Evolutionary conservation across 164 flowering plant genomes (phyloP).

Genomic region (Euptelea pleiosperma): DNA sequence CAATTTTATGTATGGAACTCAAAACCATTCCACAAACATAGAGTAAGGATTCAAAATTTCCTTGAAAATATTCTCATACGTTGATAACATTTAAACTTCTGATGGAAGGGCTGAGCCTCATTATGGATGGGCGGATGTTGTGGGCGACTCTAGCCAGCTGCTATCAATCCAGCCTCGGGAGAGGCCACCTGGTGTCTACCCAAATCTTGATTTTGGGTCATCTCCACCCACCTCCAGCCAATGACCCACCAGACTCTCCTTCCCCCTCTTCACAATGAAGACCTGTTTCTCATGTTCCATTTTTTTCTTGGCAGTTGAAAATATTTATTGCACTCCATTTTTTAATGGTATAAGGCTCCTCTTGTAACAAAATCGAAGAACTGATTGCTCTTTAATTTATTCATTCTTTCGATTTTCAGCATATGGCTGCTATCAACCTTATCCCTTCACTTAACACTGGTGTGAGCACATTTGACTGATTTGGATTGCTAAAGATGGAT

Average conservation of each 20-base stretch:
- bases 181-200: slow-evolving; percentile 84
- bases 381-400: slow-evolving; percentile 25
- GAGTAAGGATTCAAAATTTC: background rate
- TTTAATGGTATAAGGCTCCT: slow-evolving; percentile 9
- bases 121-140: slow-evolving; percentile 99
- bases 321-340: slow-evolving; percentile 11
- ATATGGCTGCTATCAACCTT: background rate
- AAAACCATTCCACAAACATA: background rate
- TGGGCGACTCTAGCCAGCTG: slow-evolving; percentile 89
- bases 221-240: slow-evolving; percentile 36
- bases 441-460: background rate
- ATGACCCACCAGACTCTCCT: slow-evolving; percentile 33
- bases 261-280: slow-evolving; percentile 25
- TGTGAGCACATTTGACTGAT: too few species aligned
- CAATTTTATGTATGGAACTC: background rate
- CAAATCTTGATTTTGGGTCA: slow-evolving; percentile 63
- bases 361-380: slow-evolving; percentile 15
- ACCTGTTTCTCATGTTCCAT: background rate
- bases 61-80: background rate
- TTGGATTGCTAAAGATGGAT: too few species aligned
- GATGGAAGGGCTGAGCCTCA: slow-evolving; percentile 89
- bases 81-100: background rate
- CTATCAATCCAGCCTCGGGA: slow-evolving; percentile 75
- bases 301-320: slow-evolving; percentile 6
- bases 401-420: slow-evolving; percentile 40